Base-by-base conservation (phyloP, 2,329 filamentous ascomycete genomes). In the Zarea fungicola region DNA sequence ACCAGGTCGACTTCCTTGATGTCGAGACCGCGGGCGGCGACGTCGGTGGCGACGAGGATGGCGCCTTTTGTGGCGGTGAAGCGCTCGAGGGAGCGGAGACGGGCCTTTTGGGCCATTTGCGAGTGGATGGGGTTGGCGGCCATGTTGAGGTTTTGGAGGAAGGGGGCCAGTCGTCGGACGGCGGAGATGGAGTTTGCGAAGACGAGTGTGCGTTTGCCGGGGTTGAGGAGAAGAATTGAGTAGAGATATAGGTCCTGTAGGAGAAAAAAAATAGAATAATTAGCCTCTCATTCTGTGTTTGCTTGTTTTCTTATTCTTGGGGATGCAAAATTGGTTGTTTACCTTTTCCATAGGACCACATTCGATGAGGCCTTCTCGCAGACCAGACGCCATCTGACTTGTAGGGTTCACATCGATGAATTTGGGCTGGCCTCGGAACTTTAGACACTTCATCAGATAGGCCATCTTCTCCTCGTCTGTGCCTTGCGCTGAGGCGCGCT, bases 181-280 rank as follows among this genome's bases (percentile, higher is more conserved):
- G 92, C 87, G 45, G 87, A 88, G 65, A 99, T 96, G 37, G 91
- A 96, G 70, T 99, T 99, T 23, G 91, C 90, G 65, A 99, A 99
- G 41, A 99, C 83, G 3, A 99, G 75, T 1, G 89, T 90, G 26
- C 91, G 86, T 31, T 84, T 80, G 41, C 84, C 84, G 2, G 88
- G 84, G 62, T 96, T 87, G 49, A 95, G 81, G 3, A 96, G 77
- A 0, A 97, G 76, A 8, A 96, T 75, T 0, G 90, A 80, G 68
- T 99, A 99, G 34, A 97, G 83, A 56, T 92, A 97, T 9, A 99
- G 81, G 65, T 99, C 93, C 80, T 87, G 52, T 13, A 6, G 21
- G 23, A n/a, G n/a, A n/a, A n/a, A n/a, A n/a, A n/a, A n/a, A n/a
- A n/a, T n/a, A n/a, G n/a, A n/a, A n/a, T n/a, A n/a, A n/a, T n/a